These are phyloP conservation scores for Letharia lupina DNA, from an alignment of 495 filamentous ascomycete genomes.

Conservation along the genomic window DNA sequence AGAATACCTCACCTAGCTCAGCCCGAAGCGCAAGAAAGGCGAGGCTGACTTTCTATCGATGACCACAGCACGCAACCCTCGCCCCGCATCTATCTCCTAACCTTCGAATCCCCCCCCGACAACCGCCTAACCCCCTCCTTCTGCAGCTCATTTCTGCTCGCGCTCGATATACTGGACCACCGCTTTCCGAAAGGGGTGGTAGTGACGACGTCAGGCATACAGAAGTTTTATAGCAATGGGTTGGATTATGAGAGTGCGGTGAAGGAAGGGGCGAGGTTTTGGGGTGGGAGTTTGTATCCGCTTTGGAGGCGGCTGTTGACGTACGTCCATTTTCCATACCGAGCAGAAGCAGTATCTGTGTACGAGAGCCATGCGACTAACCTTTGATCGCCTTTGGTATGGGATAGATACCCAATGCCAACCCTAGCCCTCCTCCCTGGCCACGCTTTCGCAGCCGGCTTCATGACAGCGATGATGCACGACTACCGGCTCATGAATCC, in stretches of 20 bases:
- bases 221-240: slow-evolving; percentile 78
- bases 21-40: background rate
- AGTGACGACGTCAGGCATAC: slow-evolving; percentile 62
- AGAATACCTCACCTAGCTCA: background rate
- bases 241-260: slow-evolving; percentile 56
- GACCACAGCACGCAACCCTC: slow-evolving; percentile 43
- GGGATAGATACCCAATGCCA: slow-evolving; percentile 65
- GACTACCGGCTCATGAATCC: slow-evolving; percentile 74
- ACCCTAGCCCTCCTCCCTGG: slow-evolving; percentile 68
- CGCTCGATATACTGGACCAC: slow-evolving; percentile 65
- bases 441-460: slow-evolving; percentile 71
- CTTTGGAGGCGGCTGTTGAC: slow-evolving; percentile 54
- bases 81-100: slow-evolving; percentile 59
- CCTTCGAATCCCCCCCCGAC: slow-evolving; percentile 60
- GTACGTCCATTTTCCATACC: slow-evolving; percentile 28
- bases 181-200: slow-evolving; percentile 59
- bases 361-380: too few species aligned
- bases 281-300: slow-evolving; percentile 47
- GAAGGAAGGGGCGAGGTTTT: slow-evolving; percentile 41
- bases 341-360: background rate
- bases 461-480: slow-evolving; percentile 78
- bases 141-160: slow-evolving; percentile 54
- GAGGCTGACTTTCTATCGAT: background rate
- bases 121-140: slow-evolving; percentile 65
- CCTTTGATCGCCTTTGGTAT: too few species aligned